These are phyloP conservation scores for Erodium moschatum DNA, from an alignment of 441 rosid genomes.

Conservation along the genomic window DNA sequence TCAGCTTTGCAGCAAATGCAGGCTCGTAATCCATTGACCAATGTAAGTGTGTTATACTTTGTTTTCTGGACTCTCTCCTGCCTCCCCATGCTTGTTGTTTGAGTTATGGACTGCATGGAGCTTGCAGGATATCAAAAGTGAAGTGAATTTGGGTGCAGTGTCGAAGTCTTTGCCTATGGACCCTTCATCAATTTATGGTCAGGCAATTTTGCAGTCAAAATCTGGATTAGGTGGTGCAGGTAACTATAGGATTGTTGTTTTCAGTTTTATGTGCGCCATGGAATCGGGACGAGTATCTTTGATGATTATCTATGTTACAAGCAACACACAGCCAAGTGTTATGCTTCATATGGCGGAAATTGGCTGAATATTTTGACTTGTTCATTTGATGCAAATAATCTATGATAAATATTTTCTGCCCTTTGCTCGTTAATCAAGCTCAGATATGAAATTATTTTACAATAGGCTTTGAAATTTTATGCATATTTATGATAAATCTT, in stretches of 20 bases:
- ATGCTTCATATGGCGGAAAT: too few species aligned
- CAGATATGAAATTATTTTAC: too few species aligned
- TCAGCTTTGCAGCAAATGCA: constrained; percentile 49
- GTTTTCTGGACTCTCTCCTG: neutral
- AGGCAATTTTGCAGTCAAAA: constrained; percentile 49
- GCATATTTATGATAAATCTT: too few species aligned
- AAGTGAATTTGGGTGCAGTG: constrained; percentile 38
- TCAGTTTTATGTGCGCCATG: too few species aligned
- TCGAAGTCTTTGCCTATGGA: constrained; percentile 43
- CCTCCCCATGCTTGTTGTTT: constrained; percentile 9
- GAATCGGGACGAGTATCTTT: too few species aligned
- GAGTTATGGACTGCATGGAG: constrained; percentile 22
- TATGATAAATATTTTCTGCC: too few species aligned
- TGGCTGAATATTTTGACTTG: too few species aligned
- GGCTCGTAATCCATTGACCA: constrained; percentile 28
- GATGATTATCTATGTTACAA: too few species aligned
- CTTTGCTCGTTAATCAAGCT: too few species aligned
- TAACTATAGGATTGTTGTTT: constrained; percentile 16
- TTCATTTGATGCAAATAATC: too few species aligned
- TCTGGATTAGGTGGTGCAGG: constrained; percentile 46
- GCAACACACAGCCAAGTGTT: too few species aligned
- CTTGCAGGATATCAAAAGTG: constrained; percentile 49
- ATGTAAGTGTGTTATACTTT: constrained; percentile 24
- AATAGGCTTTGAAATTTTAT: too few species aligned
- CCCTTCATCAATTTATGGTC: constrained; percentile 53